Percentiles rank a stretch among this genome's conserved stretches.
Conservation (phyloP, 2,329 filamentous ascomycete species). For the Amauroascus niger region DNA sequence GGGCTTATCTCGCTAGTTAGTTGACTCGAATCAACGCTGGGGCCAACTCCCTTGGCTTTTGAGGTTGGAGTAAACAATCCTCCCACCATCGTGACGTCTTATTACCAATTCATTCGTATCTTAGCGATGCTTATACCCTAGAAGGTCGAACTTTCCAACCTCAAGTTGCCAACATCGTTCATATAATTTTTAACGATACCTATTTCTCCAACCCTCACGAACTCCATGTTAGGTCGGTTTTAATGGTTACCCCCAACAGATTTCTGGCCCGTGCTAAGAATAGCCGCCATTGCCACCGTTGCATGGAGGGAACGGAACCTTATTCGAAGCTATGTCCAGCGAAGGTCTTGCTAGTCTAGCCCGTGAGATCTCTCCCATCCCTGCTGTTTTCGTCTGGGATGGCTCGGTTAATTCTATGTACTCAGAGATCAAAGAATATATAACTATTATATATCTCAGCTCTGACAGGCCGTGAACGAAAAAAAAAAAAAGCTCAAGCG, state of each 20-base stretch:
- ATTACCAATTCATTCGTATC: no score
- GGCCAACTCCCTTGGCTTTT: background rate
- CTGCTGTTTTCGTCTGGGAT: background rate
- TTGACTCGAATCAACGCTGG: conserved; percentile 3
- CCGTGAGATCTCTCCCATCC: background rate
- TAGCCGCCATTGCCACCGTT: conserved; percentile 7
- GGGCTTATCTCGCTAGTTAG: background rate
- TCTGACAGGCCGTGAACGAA: no score
- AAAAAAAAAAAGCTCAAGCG: no score
- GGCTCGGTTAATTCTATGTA: background rate
- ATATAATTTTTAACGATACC: no score
- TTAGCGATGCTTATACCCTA: no score
- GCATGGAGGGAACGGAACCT: conserved; percentile 3
- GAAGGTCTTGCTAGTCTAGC: background rate
- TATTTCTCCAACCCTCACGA: no score
- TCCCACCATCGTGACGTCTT: no score
- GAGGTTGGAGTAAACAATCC: background rate
- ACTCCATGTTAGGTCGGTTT: no score
- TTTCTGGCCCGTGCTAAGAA: conserved; percentile 4
- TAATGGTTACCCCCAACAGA: background rate
- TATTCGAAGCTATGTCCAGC: background rate
- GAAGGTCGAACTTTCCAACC: no score
- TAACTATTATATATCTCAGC: no score
- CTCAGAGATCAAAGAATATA: no score
- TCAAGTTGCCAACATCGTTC: no score